These are phyloP conservation scores for Cutaneotrichosporon mucoides DNA, from an alignment of 1,284 basidiomycete genomes.

Conservation along the genomic window DNA sequence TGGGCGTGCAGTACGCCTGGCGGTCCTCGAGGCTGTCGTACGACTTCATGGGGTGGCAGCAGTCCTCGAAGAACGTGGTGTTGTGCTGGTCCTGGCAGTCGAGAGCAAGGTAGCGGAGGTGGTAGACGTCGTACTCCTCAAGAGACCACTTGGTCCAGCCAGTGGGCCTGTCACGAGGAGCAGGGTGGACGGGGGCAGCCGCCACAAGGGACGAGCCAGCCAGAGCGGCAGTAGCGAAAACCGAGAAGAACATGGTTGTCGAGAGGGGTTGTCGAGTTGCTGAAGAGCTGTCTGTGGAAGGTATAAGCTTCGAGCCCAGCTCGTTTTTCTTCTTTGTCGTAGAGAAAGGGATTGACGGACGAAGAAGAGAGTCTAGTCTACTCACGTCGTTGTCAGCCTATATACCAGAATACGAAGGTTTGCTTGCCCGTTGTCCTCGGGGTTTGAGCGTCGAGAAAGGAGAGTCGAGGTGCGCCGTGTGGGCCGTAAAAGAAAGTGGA, in stretches of 20 bases:
- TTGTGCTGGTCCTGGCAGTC: constrained; percentile 58
- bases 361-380: no score
- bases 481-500: no score
- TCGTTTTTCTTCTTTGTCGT: no score
- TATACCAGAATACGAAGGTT: no score
- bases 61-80: constrained; percentile 58
- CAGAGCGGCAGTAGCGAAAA: constrained; percentile 42
- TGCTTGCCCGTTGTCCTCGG: no score
- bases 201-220: constrained; percentile 55
- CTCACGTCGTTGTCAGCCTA: no score
- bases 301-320: no score
- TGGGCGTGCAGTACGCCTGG: constrained; percentile 56
- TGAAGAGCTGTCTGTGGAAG: background rate
- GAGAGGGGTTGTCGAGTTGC: background rate
- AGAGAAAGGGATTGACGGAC: no score
- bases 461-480: no score
- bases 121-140: constrained; percentile 62
- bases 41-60: constrained; percentile 57
- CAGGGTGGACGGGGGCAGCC: constrained; percentile 52
- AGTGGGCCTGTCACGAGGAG: constrained; percentile 30
- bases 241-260: background rate
- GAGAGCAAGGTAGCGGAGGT: constrained; percentile 60
- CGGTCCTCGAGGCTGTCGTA: constrained; percentile 56
- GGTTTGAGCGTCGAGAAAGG: no score
- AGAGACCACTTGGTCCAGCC: constrained; percentile 39